phyloP scores from a whole-genome alignment of 1,284 basidiomycete species.

The Ceratobasidium sp. region DNA sequence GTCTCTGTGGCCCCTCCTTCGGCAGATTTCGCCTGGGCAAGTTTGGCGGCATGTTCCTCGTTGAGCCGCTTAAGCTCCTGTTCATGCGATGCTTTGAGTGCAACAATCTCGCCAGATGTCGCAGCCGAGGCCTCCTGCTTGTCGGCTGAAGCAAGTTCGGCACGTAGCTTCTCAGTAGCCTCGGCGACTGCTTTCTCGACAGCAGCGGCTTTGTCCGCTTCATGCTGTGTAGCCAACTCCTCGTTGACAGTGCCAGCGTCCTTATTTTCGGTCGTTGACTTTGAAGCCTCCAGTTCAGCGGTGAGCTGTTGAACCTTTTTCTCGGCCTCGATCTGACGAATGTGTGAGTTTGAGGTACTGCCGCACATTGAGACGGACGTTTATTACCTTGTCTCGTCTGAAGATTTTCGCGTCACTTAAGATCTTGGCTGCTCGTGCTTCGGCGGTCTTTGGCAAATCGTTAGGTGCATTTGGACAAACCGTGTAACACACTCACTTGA shows the following conservation, averaged over 20 bases:
- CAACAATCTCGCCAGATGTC: slow-evolving; percentile 52
- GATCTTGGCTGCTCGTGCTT: slow-evolving; percentile 48
- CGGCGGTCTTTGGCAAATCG: slow-evolving; percentile 42
- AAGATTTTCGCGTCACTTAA: slow-evolving; percentile 47
- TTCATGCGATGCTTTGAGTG: slow-evolving; percentile 47
- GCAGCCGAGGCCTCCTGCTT: slow-evolving; percentile 44
- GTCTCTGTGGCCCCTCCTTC: background rate
- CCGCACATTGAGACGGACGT: slow-evolving; percentile 50
- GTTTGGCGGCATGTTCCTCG: slow-evolving; percentile 38
- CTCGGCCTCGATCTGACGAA: slow-evolving; percentile 52
- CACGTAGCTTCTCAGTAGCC: slow-evolving; percentile 43
- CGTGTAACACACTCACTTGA: background rate
- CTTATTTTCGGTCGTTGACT: background rate
- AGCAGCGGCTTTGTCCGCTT: slow-evolving; percentile 37
- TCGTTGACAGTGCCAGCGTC: slow-evolving; percentile 12
- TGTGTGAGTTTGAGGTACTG: slow-evolving; percentile 49
- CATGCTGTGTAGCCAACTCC: slow-evolving; percentile 49
- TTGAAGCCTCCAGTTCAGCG: slow-evolving; percentile 44
- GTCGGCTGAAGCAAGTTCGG: slow-evolving; percentile 43
- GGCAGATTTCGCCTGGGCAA: slow-evolving; percentile 12
- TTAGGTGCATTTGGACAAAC: background rate
- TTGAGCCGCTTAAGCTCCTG: slow-evolving; percentile 51
- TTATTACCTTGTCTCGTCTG: slow-evolving; percentile 50
- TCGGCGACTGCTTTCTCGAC: slow-evolving; percentile 46
- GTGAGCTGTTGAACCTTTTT: slow-evolving; percentile 47